Percentiles rank a stretch among this genome's conserved stretches.
phyloP scores from a whole-genome alignment of 2,329 filamentous ascomycete genomes.

The Talaromyces funiculosus region DNA sequence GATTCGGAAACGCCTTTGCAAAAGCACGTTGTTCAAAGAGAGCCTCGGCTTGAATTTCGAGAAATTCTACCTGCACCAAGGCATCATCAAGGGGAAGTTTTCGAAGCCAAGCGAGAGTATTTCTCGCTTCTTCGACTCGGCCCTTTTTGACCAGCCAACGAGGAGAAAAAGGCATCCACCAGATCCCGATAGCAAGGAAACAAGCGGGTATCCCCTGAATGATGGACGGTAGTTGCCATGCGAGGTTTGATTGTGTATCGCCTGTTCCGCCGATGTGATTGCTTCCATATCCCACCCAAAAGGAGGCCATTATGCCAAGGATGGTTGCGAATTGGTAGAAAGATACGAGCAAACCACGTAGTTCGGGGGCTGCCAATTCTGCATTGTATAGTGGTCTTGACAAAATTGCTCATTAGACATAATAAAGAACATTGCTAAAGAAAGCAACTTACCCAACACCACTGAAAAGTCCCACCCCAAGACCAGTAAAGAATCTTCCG shows the following conservation, averaged over 20 bases:
- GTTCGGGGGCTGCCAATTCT: constrained; percentile 38
- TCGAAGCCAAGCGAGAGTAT: not conserved
- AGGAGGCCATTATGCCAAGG: constrained; percentile 32
- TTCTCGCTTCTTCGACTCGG: constrained; percentile 39
- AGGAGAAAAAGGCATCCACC: constrained; percentile 51
- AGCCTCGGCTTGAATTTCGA: constrained; percentile 45
- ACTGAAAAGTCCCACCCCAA: constrained; percentile 23
- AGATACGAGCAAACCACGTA: constrained; percentile 29
- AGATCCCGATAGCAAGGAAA: constrained; percentile 30
- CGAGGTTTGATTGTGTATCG: constrained; percentile 30
- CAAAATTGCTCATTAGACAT: not conserved
- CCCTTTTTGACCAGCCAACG: constrained; percentile 47
- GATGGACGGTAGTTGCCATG: constrained; percentile 43
- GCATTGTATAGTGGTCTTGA: constrained; percentile 48
- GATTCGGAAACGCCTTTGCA: constrained; percentile 39
- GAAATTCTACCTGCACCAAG: constrained; percentile 40
- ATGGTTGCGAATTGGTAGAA: constrained; percentile 32
- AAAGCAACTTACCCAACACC: not conserved
- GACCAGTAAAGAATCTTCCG: constrained; percentile 27
- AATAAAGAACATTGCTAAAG: not conserved
- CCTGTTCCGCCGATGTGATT: constrained; percentile 35
- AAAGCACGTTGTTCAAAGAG: constrained; percentile 42
- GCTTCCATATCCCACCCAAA: constrained; percentile 37
- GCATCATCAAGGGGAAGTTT: constrained; percentile 27
- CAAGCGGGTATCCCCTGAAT: constrained; percentile 40